A percentile compares a stretch with the other conserved stretches of the same genome.
phyloP scores from a whole-genome alignment of 2,329 filamentous ascomycete species.

The Sporothrix schenckii region DNA sequence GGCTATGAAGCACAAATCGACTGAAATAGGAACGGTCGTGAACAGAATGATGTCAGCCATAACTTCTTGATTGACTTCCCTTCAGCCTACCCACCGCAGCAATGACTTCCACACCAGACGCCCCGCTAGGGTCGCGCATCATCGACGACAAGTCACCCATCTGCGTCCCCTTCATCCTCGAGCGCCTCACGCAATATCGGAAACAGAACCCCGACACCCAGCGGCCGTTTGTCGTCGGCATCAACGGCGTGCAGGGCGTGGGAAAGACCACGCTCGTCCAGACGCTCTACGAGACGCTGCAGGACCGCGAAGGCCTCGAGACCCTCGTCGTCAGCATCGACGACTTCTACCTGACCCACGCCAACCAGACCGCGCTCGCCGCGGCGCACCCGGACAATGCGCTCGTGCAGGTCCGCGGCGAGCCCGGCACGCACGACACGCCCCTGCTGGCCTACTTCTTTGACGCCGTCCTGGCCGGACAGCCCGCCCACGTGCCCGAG shows the following conservation, averaged over 20 bases:
- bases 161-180: conserved; percentile 75
- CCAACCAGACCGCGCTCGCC: conserved; percentile 67
- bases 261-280: conserved; percentile 88
- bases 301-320: conserved; percentile 58
- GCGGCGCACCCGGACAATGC: conserved; percentile 68
- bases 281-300: conserved; percentile 64
- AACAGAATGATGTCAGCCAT: neutral
- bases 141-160: conserved; percentile 77
- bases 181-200: conserved; percentile 48
- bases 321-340: conserved; percentile 81
- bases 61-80: neutral
- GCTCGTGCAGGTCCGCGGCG: conserved; percentile 78
- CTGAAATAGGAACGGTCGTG: neutral
- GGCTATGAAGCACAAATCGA: neutral
- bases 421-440: conserved; percentile 82
- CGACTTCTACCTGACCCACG: conserved; percentile 81
- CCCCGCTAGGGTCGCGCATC: conserved; percentile 48
- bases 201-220: neutral
- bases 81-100: no score
- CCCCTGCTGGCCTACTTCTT: conserved; percentile 66
- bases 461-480: conserved; percentile 54
- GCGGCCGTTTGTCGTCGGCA: conserved; percentile 78
- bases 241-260: conserved; percentile 89
- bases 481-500: conserved; percentile 63
- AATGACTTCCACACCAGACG: conserved; percentile 39